phyloP scores from a whole-genome alignment of 2,329 filamentous ascomycete genomes.

The Tolypocladium capitatum region DNA sequence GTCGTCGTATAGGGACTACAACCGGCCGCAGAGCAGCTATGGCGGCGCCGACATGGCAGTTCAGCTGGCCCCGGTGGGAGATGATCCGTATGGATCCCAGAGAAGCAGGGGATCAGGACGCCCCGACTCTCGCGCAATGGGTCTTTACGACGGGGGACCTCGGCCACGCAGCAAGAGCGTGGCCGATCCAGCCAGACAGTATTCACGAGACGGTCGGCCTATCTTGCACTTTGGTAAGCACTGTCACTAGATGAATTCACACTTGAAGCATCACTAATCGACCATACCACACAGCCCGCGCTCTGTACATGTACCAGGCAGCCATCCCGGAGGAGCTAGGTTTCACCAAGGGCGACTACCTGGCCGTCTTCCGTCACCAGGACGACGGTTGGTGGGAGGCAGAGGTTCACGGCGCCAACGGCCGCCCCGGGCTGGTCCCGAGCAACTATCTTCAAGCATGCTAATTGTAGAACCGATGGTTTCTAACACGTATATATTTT shows the following conservation, averaged over 20 bases:
- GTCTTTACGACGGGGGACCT: conserved; percentile 39
- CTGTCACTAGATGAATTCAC: no score
- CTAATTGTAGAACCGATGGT: conserved; percentile 9
- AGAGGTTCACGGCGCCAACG: conserved; percentile 62
- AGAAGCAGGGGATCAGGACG: conserved; percentile 34
- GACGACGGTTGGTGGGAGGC: conserved; percentile 99
- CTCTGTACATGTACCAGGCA: conserved; percentile 86
- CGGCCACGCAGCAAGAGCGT: conserved; percentile 68
- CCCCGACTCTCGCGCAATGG: conserved; percentile 38
- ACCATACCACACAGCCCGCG: conserved; percentile 50
- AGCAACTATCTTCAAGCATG: conserved; percentile 53
- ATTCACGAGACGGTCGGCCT: conserved; percentile 71
- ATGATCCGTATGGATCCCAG: conserved; percentile 46
- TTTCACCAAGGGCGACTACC: conserved; percentile 82
- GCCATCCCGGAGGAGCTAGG: conserved; percentile 91
- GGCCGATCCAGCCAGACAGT: conserved; percentile 68
- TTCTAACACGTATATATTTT: conserved; percentile 1
- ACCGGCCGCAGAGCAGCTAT: conserved; percentile 38
- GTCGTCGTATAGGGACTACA: conserved; percentile 31
- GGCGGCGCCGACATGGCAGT: conserved; percentile 47
- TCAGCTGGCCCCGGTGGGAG: conserved; percentile 46
- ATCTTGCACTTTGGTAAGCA: conserved; percentile 89
- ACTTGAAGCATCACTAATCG: conserved; percentile 9
- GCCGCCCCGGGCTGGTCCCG: conserved; percentile 47
- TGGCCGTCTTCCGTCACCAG: conserved; percentile 79